These are phyloP conservation scores for Arachis hypogaea DNA, from an alignment of 306 rosid genomes.

Conservation along the genomic window DNA sequence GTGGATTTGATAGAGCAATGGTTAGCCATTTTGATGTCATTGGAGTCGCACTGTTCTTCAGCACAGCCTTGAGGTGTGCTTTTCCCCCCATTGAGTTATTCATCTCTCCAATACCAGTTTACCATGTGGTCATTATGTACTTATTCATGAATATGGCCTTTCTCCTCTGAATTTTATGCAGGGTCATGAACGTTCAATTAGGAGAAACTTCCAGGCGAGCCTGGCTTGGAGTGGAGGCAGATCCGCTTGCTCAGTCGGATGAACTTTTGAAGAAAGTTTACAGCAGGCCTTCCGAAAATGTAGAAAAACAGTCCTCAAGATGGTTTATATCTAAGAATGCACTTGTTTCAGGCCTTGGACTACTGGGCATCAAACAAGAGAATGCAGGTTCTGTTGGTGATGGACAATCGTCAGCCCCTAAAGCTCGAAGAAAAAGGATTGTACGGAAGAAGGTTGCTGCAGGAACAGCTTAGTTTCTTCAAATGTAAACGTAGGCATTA, in stretches of 20 bases:
- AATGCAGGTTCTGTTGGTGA: constrained; percentile 51
- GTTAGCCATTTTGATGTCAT: constrained; percentile 90
- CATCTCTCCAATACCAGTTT: background rate
- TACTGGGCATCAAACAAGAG: constrained; percentile 85
- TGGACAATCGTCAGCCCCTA: constrained; percentile 67
- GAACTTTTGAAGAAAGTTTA: constrained; percentile 79
- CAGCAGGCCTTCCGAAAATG: constrained; percentile 72
- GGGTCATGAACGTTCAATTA: constrained; percentile 78
- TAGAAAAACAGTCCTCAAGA: constrained; percentile 63
- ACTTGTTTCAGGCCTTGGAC: constrained; percentile 94
- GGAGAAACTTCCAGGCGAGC: constrained; percentile 94
- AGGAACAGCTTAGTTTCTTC: constrained; percentile 53
- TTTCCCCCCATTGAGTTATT: constrained; percentile 20
- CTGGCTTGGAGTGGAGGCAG: constrained; percentile 98
- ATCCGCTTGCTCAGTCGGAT: constrained; percentile 83
- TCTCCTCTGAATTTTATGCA: constrained; percentile 43
- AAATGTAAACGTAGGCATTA: constrained; percentile 11
- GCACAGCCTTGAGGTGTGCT: constrained; percentile 83
- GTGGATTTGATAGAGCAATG: constrained; percentile 92
- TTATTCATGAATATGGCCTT: constrained; percentile 19
- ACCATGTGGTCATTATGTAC: constrained; percentile 2
- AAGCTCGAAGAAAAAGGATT: constrained; percentile 79
- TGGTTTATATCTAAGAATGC: constrained; percentile 97
- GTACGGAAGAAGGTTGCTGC: constrained; percentile 87
- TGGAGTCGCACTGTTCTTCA: constrained; percentile 81